phyloP scores from a whole-genome alignment of 352 stramenopile genomes.

The Phytophthora pisi region DNA sequence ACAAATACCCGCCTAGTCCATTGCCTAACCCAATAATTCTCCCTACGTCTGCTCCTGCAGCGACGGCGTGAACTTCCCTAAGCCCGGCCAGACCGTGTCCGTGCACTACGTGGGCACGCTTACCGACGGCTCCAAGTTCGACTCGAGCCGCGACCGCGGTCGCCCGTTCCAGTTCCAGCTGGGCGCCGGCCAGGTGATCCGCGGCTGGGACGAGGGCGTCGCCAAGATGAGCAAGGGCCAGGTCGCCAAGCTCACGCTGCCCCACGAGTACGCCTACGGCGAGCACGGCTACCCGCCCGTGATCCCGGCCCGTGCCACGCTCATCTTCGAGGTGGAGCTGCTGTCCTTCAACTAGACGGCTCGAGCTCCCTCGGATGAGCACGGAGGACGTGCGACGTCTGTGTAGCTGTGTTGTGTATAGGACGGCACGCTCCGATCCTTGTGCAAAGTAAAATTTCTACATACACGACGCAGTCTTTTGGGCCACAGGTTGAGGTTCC shows the following conservation, averaged over 20 bases:
- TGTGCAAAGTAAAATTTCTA: slow-evolving; percentile 2
- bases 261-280: slow-evolving; percentile 96
- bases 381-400: neutral
- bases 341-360: slow-evolving; percentile 66
- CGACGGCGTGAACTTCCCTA: slow-evolving; percentile 80
- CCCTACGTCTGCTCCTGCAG: slow-evolving; percentile 23
- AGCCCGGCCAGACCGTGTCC: slow-evolving; percentile 66
- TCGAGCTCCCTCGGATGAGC: slow-evolving; percentile 9
- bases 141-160: slow-evolving; percentile 79
- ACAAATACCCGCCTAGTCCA: neutral
- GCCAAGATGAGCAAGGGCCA: slow-evolving; percentile 93
- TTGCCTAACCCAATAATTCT: neutral
- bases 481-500: neutral
- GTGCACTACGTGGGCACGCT: slow-evolving; percentile 86
- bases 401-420: slow-evolving; percentile 4
- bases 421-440: neutral
- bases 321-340: slow-evolving; percentile 95
- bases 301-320: slow-evolving; percentile 92
- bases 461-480: slow-evolving; percentile 23
- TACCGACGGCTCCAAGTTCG: slow-evolving; percentile 79
- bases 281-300: slow-evolving; percentile 85
- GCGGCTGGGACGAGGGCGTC: slow-evolving; percentile 79
- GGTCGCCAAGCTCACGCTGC: slow-evolving; percentile 92
- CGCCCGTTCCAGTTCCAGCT: slow-evolving; percentile 85
- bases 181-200: slow-evolving; percentile 79